Conservation (phyloP, 2,329 filamentous ascomycete species). For the Arthrobotrys entomopaga region DNA sequence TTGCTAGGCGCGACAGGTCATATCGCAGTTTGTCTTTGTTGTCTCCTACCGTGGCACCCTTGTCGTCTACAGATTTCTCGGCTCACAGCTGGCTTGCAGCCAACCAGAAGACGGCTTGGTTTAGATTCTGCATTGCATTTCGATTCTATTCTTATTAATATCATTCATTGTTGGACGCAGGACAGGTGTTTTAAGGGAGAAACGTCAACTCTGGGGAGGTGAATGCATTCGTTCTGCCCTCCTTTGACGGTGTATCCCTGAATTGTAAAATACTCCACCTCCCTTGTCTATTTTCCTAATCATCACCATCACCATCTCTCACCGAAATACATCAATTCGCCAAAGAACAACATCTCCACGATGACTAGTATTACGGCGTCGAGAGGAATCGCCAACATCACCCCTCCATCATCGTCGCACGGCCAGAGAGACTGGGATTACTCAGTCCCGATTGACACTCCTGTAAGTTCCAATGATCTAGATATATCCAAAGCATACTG, state of each 20-base stretch:
- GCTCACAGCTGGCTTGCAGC: slow-evolving; percentile 28
- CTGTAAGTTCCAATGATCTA: slow-evolving; percentile 18
- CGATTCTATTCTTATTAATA: neutral
- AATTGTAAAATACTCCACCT: slow-evolving; percentile 33
- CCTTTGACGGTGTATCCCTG: slow-evolving; percentile 55
- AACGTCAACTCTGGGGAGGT: slow-evolving; percentile 46
- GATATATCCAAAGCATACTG: neutral
- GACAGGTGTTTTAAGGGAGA: too few species aligned
- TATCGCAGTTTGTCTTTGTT: slow-evolving; percentile 30
- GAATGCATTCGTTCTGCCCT: slow-evolving; percentile 53
- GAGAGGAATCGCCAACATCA: slow-evolving; percentile 56
- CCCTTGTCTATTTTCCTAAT: neutral
- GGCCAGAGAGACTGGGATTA: slow-evolving; percentile 58
- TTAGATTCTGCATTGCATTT: slow-evolving; percentile 1
- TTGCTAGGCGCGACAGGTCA: slow-evolving; percentile 34
- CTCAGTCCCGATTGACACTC: slow-evolving; percentile 57
- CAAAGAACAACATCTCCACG: neutral
- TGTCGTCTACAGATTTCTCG: slow-evolving; percentile 21
- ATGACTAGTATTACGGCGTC: slow-evolving; percentile 50
- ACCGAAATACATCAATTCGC: neutral
- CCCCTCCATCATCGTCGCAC: slow-evolving; percentile 58
- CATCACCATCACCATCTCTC: neutral
- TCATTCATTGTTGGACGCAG: slow-evolving; percentile 1
- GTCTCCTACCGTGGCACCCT: slow-evolving; percentile 46
- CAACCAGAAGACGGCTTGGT: slow-evolving; percentile 31